Conservation (phyloP, 2,329 filamentous ascomycete genomes). For the Paecilomyces variotii region DNA sequence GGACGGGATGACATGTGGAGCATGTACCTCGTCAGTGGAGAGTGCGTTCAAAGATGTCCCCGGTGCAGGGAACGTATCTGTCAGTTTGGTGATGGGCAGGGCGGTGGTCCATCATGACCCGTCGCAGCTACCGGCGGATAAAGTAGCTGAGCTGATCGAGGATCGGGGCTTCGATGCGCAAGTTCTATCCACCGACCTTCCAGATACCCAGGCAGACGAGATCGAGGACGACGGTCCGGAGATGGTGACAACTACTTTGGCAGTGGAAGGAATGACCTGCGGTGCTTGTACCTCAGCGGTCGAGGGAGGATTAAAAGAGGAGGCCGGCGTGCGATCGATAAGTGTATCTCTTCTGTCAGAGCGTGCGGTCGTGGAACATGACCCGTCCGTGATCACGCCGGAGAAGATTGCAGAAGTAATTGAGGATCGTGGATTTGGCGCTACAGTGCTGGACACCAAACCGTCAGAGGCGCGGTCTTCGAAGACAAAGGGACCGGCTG, state of each 20-base stretch:
- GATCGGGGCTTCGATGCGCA: constrained; percentile 88
- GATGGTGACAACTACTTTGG: constrained; percentile 63
- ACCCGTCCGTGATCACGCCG: constrained; percentile 47
- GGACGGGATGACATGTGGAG: constrained; percentile 80
- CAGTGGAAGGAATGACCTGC: constrained; percentile 83
- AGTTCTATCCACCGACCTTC: constrained; percentile 73
- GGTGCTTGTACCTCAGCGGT: constrained; percentile 82
- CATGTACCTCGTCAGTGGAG: constrained; percentile 94
- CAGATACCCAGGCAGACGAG: constrained; percentile 41
- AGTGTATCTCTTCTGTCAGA: constrained; percentile 79
- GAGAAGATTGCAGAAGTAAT: constrained; percentile 51
- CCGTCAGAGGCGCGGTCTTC: constrained; percentile 31
- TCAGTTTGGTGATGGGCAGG: constrained; percentile 90
- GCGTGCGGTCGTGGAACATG: constrained; percentile 77
- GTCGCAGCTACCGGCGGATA: constrained; percentile 60
- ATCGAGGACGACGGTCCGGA: constrained; percentile 18
- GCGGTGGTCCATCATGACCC: constrained; percentile 92
- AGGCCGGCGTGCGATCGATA: constrained; percentile 65
- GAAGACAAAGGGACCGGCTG: constrained; percentile 19
- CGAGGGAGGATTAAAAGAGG: constrained; percentile 69
- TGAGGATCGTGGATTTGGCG: constrained; percentile 69
- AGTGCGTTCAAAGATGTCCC: constrained; percentile 74
- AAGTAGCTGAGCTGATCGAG: constrained; percentile 78
- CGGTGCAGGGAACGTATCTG: constrained; percentile 77
- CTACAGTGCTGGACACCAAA: constrained; percentile 66